Conservation (phyloP, 495 filamentous ascomycete genomes). For the Podospora fimiseda region DNA sequence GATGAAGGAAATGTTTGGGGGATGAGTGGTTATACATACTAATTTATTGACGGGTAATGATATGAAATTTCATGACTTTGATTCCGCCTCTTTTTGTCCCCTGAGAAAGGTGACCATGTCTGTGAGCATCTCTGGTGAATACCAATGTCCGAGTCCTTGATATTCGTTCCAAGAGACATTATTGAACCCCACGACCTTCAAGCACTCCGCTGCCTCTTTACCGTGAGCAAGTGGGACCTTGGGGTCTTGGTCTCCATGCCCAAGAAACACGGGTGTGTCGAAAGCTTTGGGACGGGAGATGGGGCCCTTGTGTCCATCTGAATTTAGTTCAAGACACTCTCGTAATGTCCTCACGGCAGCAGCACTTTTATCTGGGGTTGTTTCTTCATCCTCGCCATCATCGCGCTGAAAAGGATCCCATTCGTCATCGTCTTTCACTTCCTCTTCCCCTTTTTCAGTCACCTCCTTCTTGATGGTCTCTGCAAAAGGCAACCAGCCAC, state of each 20-base stretch:
- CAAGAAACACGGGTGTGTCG: slow-evolving; percentile 40
- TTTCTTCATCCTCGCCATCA: slow-evolving; percentile 17
- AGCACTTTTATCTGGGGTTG: slow-evolving; percentile 13
- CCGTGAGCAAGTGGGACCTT: slow-evolving; percentile 39
- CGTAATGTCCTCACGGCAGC: slow-evolving; percentile 15
- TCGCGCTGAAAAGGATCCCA: slow-evolving; percentile 25
- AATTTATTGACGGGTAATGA: slow-evolving; percentile 1
- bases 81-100: neutral
- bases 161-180: slow-evolving; percentile 38
- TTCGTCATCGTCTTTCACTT: slow-evolving; percentile 11
- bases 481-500: slow-evolving; percentile 49
- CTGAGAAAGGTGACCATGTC: slow-evolving; percentile 39
- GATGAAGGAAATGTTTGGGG: neutral
- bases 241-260: slow-evolving; percentile 44
- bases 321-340: slow-evolving; percentile 21
- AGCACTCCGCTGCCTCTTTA: slow-evolving; percentile 25
- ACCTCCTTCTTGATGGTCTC: slow-evolving; percentile 21
- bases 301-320: neutral
- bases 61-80: slow-evolving; percentile 11
- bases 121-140: slow-evolving; percentile 41
- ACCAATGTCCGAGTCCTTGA: slow-evolving; percentile 47
- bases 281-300: slow-evolving; percentile 3
- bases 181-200: slow-evolving; percentile 31
- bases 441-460: slow-evolving; percentile 9
- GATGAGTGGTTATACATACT: neutral